phyloP scores from a whole-genome alignment of 164 flowering plant species.

The Umbellularia californica region DNA sequence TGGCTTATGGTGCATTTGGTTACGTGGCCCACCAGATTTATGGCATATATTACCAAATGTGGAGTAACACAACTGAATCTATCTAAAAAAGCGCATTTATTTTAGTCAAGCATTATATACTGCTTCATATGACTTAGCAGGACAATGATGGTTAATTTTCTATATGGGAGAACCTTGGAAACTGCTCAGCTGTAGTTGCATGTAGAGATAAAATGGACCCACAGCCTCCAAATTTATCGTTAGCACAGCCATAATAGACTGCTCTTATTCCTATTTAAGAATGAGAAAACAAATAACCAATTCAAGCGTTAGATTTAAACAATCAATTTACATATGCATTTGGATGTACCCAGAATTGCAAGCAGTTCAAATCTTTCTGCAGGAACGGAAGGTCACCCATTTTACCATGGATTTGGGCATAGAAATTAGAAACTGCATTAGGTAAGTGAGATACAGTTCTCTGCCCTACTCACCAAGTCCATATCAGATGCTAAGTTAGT shows the following conservation, averaged over 20 bases:
- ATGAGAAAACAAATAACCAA: neutral
- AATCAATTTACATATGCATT: neutral
- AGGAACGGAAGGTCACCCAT: neutral
- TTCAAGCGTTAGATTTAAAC: neutral
- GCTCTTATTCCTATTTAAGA: slow-evolving; percentile 53
- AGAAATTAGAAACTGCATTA: neutral
- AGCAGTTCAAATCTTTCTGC: neutral
- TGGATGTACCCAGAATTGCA: neutral
- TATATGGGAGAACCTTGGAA: slow-evolving; percentile 23
- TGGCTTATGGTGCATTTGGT: neutral
- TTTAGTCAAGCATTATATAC: no score
- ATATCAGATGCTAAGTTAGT: no score
- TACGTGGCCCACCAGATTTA: neutral
- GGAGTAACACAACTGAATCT: neutral
- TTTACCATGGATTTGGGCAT: neutral
- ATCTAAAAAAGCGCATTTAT: neutral
- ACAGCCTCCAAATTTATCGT: slow-evolving; percentile 96
- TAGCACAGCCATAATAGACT: slow-evolving; percentile 86
- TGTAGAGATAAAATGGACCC: slow-evolving; percentile 87
- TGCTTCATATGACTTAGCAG: neutral
- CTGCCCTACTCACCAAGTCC: neutral
- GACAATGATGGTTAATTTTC: neutral
- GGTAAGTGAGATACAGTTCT: neutral
- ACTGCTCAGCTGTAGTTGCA: slow-evolving; percentile 29
- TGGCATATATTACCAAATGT: no score